phyloP scores from a whole-genome alignment of 2,329 filamentous ascomycete species.

The Xylariaceae sp. region DNA sequence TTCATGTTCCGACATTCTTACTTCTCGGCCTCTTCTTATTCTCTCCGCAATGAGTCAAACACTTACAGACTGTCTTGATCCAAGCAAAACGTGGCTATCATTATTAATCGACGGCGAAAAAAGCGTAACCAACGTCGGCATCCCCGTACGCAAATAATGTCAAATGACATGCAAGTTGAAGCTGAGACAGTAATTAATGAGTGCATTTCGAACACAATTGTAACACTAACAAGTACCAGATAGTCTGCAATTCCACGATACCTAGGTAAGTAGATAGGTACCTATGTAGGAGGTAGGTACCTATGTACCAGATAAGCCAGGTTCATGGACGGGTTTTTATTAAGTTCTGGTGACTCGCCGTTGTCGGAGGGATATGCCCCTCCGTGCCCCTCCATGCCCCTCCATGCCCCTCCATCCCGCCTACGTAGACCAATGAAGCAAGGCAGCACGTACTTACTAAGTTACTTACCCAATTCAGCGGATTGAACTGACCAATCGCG shows the following conservation, averaged over 20 bases:
- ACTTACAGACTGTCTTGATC: not conserved
- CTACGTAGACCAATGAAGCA: too few relatives aligned
- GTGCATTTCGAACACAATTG: too few relatives aligned
- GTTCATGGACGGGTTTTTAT: too few relatives aligned
- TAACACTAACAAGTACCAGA: too few relatives aligned
- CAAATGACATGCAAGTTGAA: too few relatives aligned
- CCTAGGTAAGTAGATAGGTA: too few relatives aligned
- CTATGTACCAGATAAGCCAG: too few relatives aligned
- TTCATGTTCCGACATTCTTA: not conserved
- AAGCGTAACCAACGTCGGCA: not conserved
- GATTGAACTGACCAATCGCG: not conserved
- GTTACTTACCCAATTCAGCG: too few relatives aligned
- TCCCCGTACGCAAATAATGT: not conserved
- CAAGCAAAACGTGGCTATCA: not conserved
- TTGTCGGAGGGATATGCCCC: conserved; percentile 20
- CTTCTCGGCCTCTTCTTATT: not conserved
- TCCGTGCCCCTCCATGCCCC: conserved; percentile 12
- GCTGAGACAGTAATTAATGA: too few relatives aligned
- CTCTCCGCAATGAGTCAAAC: not conserved
- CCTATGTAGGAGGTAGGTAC: too few relatives aligned
- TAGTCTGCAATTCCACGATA: too few relatives aligned
- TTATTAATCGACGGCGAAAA: not conserved
- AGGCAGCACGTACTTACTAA: too few relatives aligned
- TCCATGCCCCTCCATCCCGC: not conserved
- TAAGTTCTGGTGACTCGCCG: conserved; percentile 11